Base-by-base conservation (phyloP, 202 grass and related monocot species). In the Panicum hallii region DNA sequence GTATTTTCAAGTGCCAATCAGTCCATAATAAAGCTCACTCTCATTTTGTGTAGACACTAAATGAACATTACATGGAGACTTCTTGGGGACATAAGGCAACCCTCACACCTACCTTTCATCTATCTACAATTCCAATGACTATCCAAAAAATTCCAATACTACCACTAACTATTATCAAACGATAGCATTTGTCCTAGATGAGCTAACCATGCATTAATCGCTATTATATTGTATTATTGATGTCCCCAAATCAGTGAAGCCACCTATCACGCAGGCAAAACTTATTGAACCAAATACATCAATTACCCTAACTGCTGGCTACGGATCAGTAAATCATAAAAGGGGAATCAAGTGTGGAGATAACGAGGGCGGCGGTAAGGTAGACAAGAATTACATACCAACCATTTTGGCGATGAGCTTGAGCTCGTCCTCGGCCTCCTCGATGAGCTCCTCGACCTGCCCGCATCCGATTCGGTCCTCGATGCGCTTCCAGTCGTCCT, bases 381-480 rank as follows among this genome's bases (percentile, higher is more conserved):
- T 45, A 26, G 40, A 43, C 12, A 74, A 30, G 56, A 57, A 58
- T n/a, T 13, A 83, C 74, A 17, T 46, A 99, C 97, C 97, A 47
- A 92, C 86, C 87, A 99, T 95, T 87, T 94, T 99, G 44, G 47
- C 34, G 66, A 99, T 94, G 84, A 99, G 93, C 86, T 90, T 96
- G 86, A 96, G 93, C 72, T 99, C 97, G 50, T 99, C 96, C 84
- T 94, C 62, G 44, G 96, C 96, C 86, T 99, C 96, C 90, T 99
- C 96, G 79, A 99, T 94, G 67, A 99, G 91, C 86, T 99, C 97
- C 88, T 99, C 97, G 23, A 99, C 90, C 79, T 99, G 93, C n/a
- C 91, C 97, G 85, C 97, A 96, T 9, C 82, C 91, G 56, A 99
- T 76, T 53, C 87, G 87, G 67, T 89, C 82, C 91, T 99, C 97